These are phyloP conservation scores for Salix suchowensis DNA, from an alignment of 345 rosid genomes.

Conservation along the genomic window DNA sequence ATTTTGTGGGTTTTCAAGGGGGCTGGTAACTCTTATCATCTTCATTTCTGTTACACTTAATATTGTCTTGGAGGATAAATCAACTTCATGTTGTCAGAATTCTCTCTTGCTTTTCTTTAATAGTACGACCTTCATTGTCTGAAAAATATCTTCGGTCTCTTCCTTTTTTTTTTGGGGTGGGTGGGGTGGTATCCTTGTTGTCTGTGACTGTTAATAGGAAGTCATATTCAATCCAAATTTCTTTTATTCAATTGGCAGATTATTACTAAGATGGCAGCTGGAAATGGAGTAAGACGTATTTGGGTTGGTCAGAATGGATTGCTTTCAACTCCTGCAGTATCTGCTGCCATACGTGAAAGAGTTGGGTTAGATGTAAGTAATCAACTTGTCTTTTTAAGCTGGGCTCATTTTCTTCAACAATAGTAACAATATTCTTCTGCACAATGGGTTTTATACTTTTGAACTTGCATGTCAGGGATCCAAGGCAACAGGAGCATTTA, in stretches of 20 bases:
- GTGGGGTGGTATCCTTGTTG: not conserved
- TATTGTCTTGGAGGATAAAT: no score
- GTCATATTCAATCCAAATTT: not conserved
- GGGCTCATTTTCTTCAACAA: not conserved
- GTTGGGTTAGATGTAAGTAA: constrained; percentile 79
- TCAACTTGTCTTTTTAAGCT: constrained; percentile 9
- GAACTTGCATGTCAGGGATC: constrained; percentile 62
- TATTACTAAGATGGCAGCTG: constrained; percentile 90
- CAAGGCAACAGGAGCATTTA: constrained; percentile 88
- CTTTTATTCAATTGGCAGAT: constrained; percentile 44
- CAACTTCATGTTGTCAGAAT: no score
- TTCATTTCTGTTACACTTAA: no score
- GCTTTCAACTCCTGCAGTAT: constrained; percentile 99
- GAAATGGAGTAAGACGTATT: constrained; percentile 85
- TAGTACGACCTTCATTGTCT: no score
- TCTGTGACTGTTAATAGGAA: not conserved
- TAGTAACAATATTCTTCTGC: not conserved
- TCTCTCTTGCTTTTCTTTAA: no score
- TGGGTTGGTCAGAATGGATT: constrained; percentile 96
- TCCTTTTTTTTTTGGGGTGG: no score
- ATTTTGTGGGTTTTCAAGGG: no score
- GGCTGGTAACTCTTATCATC: no score
- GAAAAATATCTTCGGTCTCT: no score
- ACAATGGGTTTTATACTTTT: constrained; percentile 4
- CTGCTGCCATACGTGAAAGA: constrained; percentile 94